Percentiles rank a stretch among this genome's conserved stretches.
phyloP scores from a whole-genome alignment of 2,329 filamentous ascomycete genomes.

The Nemania sp. region DNA sequence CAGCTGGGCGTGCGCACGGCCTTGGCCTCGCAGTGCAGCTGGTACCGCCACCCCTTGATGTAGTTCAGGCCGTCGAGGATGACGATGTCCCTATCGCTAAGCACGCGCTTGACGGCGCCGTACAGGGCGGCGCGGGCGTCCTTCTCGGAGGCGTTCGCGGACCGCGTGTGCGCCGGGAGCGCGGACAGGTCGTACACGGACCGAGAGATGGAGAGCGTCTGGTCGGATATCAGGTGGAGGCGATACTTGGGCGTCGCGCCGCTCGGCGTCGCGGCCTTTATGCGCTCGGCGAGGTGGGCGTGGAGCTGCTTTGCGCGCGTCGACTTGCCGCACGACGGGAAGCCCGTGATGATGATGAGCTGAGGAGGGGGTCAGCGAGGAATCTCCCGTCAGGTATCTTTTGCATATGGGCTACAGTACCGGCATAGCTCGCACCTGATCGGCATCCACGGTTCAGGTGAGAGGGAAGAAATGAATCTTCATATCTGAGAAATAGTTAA shows the following conservation, averaged over 20 bases:
- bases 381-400: neutral
- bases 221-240: constrained; percentile 75
- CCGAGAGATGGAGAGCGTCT: constrained; percentile 70
- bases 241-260: constrained; percentile 55
- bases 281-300: constrained; percentile 64
- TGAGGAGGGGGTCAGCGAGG: constrained; percentile 39
- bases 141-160: constrained; percentile 77
- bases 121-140: constrained; percentile 78
- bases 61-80: constrained; percentile 83
- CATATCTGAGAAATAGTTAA: neutral
- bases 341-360: constrained; percentile 70
- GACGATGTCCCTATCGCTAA: constrained; percentile 75
- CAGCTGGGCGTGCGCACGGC: constrained; percentile 76
- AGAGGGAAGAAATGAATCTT: neutral
- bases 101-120: constrained; percentile 75
- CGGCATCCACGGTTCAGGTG: neutral
- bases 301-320: constrained; percentile 69
- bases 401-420: constrained; percentile 5
- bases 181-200: constrained; percentile 70
- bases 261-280: constrained; percentile 44
- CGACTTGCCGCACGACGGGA: constrained; percentile 71
- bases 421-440: constrained; percentile 20
- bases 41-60: constrained; percentile 89
- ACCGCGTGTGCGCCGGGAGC: constrained; percentile 64
- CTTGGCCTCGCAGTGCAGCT: constrained; percentile 84